phyloP scores from a whole-genome alignment of 257 asterid species.

The Capsicum baccatum region DNA sequence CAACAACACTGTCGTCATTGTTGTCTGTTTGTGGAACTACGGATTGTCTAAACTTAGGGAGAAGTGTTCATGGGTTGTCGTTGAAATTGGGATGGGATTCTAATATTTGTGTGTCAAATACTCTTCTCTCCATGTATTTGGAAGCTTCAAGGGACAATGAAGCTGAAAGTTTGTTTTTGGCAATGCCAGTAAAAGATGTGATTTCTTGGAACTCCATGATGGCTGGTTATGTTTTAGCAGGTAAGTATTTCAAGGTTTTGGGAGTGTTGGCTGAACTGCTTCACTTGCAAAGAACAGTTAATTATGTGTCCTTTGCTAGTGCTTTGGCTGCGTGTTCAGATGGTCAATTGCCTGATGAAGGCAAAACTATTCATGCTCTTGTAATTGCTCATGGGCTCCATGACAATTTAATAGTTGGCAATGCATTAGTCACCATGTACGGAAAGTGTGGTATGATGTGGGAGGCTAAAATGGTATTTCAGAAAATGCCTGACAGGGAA shows the following conservation, averaged over 20 bases:
- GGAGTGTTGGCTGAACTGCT: slow-evolving; percentile 54
- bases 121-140: slow-evolving; percentile 79
- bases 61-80: slow-evolving; percentile 78
- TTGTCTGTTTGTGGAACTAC: slow-evolving; percentile 56
- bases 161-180: slow-evolving; percentile 61
- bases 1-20: slow-evolving; percentile 69
- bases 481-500: slow-evolving; percentile 60
- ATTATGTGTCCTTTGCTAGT: slow-evolving; percentile 76
- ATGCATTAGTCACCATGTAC: slow-evolving; percentile 87
- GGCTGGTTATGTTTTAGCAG: slow-evolving; percentile 70
- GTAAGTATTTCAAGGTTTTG: slow-evolving; percentile 61
- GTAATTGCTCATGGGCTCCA: slow-evolving; percentile 59
- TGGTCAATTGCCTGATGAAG: slow-evolving; percentile 59
- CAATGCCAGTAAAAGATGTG: slow-evolving; percentile 66
- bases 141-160: slow-evolving; percentile 55
- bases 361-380: slow-evolving; percentile 66
- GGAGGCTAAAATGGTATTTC: slow-evolving; percentile 64
- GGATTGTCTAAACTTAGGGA: slow-evolving; percentile 65
- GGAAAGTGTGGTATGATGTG: slow-evolving; percentile 67
- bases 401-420: slow-evolving; percentile 67
- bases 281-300: slow-evolving; percentile 42
- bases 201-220: slow-evolving; percentile 90
- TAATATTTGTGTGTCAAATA: slow-evolving; percentile 64
- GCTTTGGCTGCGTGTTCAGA: slow-evolving; percentile 70
- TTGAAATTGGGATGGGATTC: slow-evolving; percentile 66